These are phyloP conservation scores for Sphagnum fallax DNA, from an alignment of 228 moss, liverwort and hornwort species.

Conservation along the genomic window DNA sequence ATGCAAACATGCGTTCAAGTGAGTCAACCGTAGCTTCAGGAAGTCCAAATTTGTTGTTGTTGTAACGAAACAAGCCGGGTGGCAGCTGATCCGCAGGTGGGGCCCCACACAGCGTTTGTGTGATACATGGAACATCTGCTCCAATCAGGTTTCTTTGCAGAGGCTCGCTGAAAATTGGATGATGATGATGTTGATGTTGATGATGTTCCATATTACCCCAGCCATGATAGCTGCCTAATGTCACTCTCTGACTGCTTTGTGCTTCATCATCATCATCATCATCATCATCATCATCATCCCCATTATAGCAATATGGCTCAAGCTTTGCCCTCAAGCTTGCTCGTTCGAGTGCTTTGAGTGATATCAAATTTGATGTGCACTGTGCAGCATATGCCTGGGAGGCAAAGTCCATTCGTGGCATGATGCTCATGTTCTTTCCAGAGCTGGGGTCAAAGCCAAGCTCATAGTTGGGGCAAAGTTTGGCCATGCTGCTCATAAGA, in stretches of 20 bases:
- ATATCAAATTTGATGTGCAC: conserved; percentile 5
- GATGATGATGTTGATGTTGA: not conserved
- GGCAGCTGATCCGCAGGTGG: not conserved
- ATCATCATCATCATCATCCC: conserved; percentile 5
- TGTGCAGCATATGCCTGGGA: not conserved
- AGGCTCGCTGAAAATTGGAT: not conserved
- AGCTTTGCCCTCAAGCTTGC: conserved; percentile 25
- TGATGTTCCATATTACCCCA: conserved; percentile 13
- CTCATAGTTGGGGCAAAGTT: not conserved
- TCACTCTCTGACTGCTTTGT: conserved; percentile 34
- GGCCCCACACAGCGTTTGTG: not conserved
- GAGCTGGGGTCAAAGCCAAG: not conserved
- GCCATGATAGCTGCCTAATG: conserved; percentile 14
- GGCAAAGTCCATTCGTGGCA: not conserved
- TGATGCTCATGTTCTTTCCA: not conserved
- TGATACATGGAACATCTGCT: not conserved
- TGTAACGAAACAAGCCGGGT: too few species aligned
- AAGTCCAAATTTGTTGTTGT: too few species aligned
- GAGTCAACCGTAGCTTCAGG: too few species aligned
- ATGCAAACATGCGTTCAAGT: too few species aligned
- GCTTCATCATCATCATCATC: conserved; percentile 23
- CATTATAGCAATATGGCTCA: conserved; percentile 27
- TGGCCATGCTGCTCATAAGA: not conserved
- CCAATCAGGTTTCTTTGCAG: not conserved
- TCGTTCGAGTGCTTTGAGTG: conserved; percentile 5